Evolutionary conservation across 1,284 basidiomycete species (phyloP).

Genomic region (Mycena citricolor): DNA sequence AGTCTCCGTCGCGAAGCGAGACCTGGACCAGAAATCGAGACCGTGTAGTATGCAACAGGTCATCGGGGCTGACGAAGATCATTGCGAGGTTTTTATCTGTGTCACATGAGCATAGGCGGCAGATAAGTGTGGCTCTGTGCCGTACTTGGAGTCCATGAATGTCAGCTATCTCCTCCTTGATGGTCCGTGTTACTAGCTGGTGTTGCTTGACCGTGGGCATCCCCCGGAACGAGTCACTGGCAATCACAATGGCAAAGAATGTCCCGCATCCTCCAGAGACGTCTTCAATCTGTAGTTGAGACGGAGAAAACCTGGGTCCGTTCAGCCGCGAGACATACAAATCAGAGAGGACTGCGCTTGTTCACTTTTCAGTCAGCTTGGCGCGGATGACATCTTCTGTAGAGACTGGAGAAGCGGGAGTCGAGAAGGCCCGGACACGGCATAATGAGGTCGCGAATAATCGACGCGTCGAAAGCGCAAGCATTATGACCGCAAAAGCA

Average conservation of each 20-base stretch:
- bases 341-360: constrained; percentile 92
- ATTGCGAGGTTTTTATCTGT: too few species aligned
- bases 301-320: constrained; percentile 66
- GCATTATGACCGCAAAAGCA: constrained; percentile 21
- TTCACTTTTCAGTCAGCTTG: constrained; percentile 62
- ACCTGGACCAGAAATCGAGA: too few species aligned
- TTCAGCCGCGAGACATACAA: too few species aligned
- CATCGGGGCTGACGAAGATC: too few species aligned
- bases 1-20: too few species aligned
- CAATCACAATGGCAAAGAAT: constrained; percentile 93
- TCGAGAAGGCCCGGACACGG: constrained; percentile 28
- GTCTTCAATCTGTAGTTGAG: constrained; percentile 80
- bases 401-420: constrained; percentile 9
- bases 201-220: constrained; percentile 92
- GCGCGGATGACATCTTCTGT: constrained; percentile 64
- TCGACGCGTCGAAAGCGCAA: constrained; percentile 28
- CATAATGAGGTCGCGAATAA: constrained; percentile 26
- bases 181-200: constrained; percentile 81
- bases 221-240: constrained; percentile 83
- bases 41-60: too few species aligned
- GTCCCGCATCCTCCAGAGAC: constrained; percentile 91
- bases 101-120: too few species aligned
- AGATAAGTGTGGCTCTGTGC: too few species aligned
- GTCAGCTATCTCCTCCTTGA: constrained; percentile 88
- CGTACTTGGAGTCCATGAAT: constrained; percentile 98